A percentile compares a stretch with the other conserved stretches of the same genome.
Conservation (phyloP, 805 yeast genomes). For the Metschnikowia cerradonensis region DNA sequence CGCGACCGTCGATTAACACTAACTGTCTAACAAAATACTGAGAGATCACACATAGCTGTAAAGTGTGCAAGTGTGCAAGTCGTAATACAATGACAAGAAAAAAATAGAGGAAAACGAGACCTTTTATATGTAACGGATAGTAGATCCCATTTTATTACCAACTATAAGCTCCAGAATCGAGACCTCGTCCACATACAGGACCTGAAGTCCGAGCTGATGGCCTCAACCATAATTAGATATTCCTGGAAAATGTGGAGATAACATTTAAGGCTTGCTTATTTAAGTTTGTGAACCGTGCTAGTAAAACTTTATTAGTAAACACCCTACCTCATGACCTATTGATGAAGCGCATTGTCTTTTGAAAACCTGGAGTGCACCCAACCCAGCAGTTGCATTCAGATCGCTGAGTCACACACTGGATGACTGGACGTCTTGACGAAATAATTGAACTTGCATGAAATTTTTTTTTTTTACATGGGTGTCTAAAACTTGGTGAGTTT, state of each 20-base stretch:
- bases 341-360: background rate
- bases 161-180: background rate
- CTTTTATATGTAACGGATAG: too few species aligned
- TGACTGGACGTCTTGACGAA: background rate
- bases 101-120: too few species aligned
- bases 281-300: background rate
- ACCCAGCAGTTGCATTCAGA: background rate
- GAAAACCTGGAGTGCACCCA: background rate
- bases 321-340: background rate
- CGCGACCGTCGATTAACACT: background rate
- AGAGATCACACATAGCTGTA: background rate
- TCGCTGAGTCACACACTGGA: background rate
- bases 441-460: background rate
- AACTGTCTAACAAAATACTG: background rate
- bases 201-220: too few species aligned
- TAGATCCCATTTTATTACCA: background rate
- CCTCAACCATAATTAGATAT: background rate
- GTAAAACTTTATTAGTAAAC: background rate
- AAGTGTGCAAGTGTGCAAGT: too few species aligned
- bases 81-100: too few species aligned
- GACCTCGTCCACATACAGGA: background rate
- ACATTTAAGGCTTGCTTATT: background rate
- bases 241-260: background rate
- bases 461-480: too few species aligned
- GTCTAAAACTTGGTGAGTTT: too few species aligned